Evolutionary conservation across 2,329 filamentous ascomycete species (phyloP).

Genomic region (Pyricularia grisea): DNA sequence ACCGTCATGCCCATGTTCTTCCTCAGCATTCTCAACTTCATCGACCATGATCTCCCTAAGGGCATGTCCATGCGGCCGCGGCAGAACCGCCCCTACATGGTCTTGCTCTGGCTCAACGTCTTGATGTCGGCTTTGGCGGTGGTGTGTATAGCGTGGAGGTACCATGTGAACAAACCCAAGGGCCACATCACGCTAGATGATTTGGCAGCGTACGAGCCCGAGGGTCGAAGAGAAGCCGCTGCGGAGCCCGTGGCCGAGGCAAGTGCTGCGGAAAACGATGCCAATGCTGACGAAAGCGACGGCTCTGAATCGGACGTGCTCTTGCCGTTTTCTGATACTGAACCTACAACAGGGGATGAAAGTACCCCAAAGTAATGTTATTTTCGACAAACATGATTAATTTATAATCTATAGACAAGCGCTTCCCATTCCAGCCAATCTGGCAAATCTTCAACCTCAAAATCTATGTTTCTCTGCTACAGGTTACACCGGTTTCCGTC

Average conservation of each 20-base stretch:
- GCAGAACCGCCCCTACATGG: neutral
- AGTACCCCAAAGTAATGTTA: neutral
- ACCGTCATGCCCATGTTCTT: neutral
- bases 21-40: neutral
- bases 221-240: neutral
- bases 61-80: conserved; percentile 3
- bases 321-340: neutral
- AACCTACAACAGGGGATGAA: neutral
- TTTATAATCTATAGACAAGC: neutral
- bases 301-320: neutral
- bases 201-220: neutral
- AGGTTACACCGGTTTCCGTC: neutral
- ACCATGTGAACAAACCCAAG: neutral
- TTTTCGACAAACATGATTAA: neutral
- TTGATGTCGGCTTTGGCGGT: neutral
- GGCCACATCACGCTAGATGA: neutral
- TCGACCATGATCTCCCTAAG: neutral
- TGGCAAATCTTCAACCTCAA: neutral
- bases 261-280: neutral
- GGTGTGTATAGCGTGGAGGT: neutral
- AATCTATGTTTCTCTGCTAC: neutral
- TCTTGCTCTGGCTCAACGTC: neutral
- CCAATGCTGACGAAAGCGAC: neutral
- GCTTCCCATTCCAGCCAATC: neutral
- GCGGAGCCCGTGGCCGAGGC: neutral